Evolutionary conservation across 805 yeast species (phyloP).

Genomic region (Pichia kluyveri): DNA sequence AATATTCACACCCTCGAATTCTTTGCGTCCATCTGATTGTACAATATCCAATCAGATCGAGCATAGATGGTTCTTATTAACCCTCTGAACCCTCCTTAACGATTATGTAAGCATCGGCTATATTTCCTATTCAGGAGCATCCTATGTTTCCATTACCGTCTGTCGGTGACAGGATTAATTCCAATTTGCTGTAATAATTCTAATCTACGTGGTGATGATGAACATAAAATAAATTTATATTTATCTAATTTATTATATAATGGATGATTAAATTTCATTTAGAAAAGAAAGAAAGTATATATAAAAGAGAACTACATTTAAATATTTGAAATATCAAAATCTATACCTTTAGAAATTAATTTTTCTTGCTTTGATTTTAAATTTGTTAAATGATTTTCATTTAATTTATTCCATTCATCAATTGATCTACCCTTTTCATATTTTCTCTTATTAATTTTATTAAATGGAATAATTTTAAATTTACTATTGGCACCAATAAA

Average conservation of each 20-base stretch:
- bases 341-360: constrained; percentile 51
- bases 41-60: too few species aligned
- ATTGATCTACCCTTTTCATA: constrained; percentile 50
- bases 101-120: too few species aligned
- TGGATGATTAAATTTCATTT: constrained; percentile 14
- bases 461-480: constrained; percentile 54
- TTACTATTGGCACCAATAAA: constrained; percentile 49
- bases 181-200: constrained; percentile 63
- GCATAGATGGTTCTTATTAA: too few species aligned
- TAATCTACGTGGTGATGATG: constrained; percentile 73
- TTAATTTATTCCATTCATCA: constrained; percentile 47
- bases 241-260: constrained; percentile 19
- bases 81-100: too few species aligned
- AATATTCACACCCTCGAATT: too few species aligned
- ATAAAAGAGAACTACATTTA: not conserved
- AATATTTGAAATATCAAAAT: constrained; percentile 29
- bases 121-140: too few species aligned
- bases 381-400: constrained; percentile 34
- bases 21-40: too few species aligned
- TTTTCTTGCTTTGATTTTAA: constrained; percentile 37
- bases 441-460: constrained; percentile 40
- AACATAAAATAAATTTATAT: constrained; percentile 54
- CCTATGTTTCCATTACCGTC: too few species aligned
- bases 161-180: too few species aligned
- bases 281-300: too few species aligned